phyloP scores from a whole-genome alignment of 2,329 filamentous ascomycete species.

The Neopestalotiopsis clavispora region DNA sequence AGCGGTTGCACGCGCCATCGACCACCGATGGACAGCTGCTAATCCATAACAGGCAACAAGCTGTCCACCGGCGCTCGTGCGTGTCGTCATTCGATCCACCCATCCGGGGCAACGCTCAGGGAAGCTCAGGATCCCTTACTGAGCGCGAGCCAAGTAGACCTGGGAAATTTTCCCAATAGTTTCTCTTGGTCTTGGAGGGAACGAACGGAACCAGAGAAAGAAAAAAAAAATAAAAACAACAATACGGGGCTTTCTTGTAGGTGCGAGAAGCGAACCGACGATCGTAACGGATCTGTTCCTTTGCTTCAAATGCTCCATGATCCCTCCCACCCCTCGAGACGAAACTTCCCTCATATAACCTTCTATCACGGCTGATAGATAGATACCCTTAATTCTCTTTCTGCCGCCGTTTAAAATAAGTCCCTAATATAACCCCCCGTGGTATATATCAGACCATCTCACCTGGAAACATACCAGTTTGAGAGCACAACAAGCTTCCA shows the following conservation, averaged over 20 bases:
- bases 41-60: conserved; percentile 7
- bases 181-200: background rate
- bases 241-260: background rate
- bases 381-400: background rate
- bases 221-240: background rate
- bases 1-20: background rate
- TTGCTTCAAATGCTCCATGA: background rate
- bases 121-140: background rate
- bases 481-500: background rate
- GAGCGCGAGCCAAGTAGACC: background rate
- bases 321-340: background rate
- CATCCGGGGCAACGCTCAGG: background rate
- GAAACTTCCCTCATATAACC: conserved; percentile 1
- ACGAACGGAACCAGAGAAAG: background rate
- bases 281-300: background rate
- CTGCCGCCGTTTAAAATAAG: background rate
- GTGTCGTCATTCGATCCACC: conserved; percentile 18
- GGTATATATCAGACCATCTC: background rate
- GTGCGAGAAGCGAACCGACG: background rate
- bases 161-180: background rate
- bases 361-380: background rate
- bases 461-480: background rate
- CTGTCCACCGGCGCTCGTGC: conserved; percentile 10
- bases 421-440: conserved; percentile 1
- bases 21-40: conserved; percentile 1